These are phyloP conservation scores for Pisolithus albus DNA, from an alignment of 768 basidiomycete species.

Conservation along the genomic window DNA sequence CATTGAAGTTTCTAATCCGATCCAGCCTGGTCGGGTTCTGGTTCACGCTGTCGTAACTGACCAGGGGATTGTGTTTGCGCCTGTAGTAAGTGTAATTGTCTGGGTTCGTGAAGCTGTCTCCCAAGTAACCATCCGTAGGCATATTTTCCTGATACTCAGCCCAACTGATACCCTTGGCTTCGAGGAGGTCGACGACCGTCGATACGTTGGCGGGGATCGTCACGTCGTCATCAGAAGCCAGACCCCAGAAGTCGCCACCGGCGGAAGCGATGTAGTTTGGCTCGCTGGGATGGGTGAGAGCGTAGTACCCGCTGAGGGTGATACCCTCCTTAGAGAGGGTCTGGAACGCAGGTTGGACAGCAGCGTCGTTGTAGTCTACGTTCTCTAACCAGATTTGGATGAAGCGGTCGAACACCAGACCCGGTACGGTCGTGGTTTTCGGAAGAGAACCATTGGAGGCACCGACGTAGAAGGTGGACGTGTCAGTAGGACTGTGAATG, in stretches of 20 bases:
- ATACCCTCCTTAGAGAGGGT: conserved; percentile 46
- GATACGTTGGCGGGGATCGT: conserved; percentile 42
- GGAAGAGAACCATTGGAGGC: conserved; percentile 35
- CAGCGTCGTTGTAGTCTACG: conserved; percentile 38
- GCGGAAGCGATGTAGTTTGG: conserved; percentile 48
- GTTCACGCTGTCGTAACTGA: conserved; percentile 46
- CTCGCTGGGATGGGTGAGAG: conserved; percentile 50
- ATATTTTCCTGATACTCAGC: conserved; percentile 53
- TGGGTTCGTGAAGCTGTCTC: conserved; percentile 28
- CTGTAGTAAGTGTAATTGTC: conserved; percentile 41
- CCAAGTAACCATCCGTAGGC: conserved; percentile 42
- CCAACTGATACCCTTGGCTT: conserved; percentile 53
- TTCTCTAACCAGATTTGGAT: conserved; percentile 55
- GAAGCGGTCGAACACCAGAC: conserved; percentile 40
- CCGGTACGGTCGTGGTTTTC: conserved; percentile 31
- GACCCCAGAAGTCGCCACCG: conserved; percentile 49
- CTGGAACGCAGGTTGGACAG: conserved; percentile 19
- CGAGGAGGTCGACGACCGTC: conserved; percentile 52
- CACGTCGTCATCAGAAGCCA: conserved; percentile 35
- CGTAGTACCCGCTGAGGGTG: conserved; percentile 39
- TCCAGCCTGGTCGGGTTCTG: conserved; percentile 32
- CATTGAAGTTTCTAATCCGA: conserved; percentile 53
- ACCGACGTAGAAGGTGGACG: conserved; percentile 34
- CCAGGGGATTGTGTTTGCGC: conserved; percentile 48
- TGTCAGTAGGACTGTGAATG: conserved; percentile 14